phyloP scores from a whole-genome alignment of 331 rosid genomes.

The Quercus tomentella region DNA sequence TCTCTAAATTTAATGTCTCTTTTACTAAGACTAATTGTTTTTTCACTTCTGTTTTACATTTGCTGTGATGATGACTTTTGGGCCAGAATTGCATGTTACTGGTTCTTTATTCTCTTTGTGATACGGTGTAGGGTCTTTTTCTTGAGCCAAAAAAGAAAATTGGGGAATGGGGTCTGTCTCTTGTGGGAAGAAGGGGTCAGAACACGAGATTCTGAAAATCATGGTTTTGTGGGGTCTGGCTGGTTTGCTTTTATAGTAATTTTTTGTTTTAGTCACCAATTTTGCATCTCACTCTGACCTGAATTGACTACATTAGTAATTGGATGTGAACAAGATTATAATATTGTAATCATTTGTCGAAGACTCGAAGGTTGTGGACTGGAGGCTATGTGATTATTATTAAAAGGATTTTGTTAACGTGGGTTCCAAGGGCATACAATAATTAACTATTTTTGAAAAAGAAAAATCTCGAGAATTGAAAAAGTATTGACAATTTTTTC shows the following conservation, averaged over 20 bases:
- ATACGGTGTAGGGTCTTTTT: constrained; percentile 23
- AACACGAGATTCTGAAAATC: constrained; percentile 25
- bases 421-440: no score
- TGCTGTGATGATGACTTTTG: neutral
- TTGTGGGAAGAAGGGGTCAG: constrained; percentile 6
- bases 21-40: constrained; percentile 13
- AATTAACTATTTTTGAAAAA: no score
- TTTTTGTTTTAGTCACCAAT: neutral
- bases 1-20: constrained; percentile 20
- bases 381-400: no score
- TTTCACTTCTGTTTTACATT: neutral
- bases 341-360: no score
- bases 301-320: neutral
- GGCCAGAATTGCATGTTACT: neutral
- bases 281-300: neutral
- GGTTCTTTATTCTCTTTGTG: neutral
- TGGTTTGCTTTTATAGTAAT: neutral
- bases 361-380: no score
- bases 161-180: neutral
- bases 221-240: constrained; percentile 24
- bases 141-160: neutral
- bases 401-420: no score
- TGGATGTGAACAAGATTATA: no score
- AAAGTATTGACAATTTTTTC: no score
- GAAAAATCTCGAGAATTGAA: no score